Base-by-base conservation (phyloP, 2,329 filamentous ascomycete genomes). In the Alternaria incomplexa region DNA sequence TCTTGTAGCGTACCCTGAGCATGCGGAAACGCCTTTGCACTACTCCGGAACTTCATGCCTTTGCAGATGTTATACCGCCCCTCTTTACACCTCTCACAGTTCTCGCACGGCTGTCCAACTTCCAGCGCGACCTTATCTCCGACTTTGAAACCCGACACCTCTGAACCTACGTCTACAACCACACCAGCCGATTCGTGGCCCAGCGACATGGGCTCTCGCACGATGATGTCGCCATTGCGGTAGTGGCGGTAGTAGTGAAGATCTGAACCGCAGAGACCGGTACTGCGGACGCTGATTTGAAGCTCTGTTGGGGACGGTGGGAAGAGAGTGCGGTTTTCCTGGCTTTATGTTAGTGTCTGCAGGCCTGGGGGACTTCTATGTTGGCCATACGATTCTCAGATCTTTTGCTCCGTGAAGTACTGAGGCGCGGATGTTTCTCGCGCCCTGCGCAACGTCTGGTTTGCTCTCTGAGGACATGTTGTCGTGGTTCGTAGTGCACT, bases 91-190 rank as follows among this genome's bases (percentile, higher is more conserved):
- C 85, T 79, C 22, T 82, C 77, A 73, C 88, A 90, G 44, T 78
- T 74, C 43, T 91, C 89, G 83, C 95, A 98, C 1, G 93, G 93
- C 56, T 92, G 87, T 54, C 95, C 95, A 13, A 96, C 95, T 85
- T 98, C 95, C 45, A 98, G 84, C n/a, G 95, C 93, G 20, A 97
- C 91, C 72, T 92, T 90, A 82, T 97, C 94, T 61, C 94, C 94
- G 11, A 85, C 77, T 69, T 87, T 83, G 66, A 97, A 87, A 30
- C 80, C 81, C 46, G 83, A 88, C 6, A 93, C 90, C 12, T 83
- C 83, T 2, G 85, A 77, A 20, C 93, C 93, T 44, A 92, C 84
- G 48, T 87, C 86, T 57, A 93, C 88, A 44, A 98, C 85, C 26
- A 92, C 90, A 62, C 93, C 94, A 9, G 93, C 87, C 13, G 93